Conservation (phyloP, 2,329 filamentous ascomycete genomes). For the Fusarium paranaense region DNA sequence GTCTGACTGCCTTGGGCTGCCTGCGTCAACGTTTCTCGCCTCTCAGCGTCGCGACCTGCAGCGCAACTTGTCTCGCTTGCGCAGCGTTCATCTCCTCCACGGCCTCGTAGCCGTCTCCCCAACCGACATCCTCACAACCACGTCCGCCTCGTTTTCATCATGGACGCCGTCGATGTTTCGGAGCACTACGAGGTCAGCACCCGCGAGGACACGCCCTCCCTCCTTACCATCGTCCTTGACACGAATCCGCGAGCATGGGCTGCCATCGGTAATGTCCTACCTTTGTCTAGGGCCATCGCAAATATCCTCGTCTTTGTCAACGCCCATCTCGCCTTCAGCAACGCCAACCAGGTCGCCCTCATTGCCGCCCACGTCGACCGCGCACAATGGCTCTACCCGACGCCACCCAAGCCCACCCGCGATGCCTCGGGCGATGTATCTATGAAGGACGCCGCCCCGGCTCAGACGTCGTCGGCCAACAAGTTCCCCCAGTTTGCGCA, state of each 20-base stretch:
- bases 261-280: constrained; percentile 77
- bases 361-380: constrained; percentile 90
- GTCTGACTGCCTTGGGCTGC: background rate
- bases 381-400: constrained; percentile 90
- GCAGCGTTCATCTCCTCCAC: background rate
- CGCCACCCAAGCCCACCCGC: constrained; percentile 48
- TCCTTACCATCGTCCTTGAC: constrained; percentile 92
- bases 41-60: background rate
- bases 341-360: constrained; percentile 91
- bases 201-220: constrained; percentile 75
- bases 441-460: constrained; percentile 63
- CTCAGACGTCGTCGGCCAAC: constrained; percentile 69
- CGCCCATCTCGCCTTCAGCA: constrained; percentile 93
- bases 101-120: constrained; percentile 49
- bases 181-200: constrained; percentile 69
- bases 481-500: constrained; percentile 94
- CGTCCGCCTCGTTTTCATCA: constrained; percentile 48
- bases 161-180: constrained; percentile 68
- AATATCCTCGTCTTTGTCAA: constrained; percentile 96
- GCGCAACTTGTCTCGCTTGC: background rate
- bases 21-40: background rate
- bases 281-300: constrained; percentile 86
- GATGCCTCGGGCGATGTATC: constrained; percentile 64
- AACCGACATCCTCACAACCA: constrained; percentile 25
- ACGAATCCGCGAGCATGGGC: constrained; percentile 97